A percentile compares a stretch with the other conserved stretches of the same genome.
These are phyloP conservation scores for Vigna unguiculata DNA, from an alignment of 306 rosid genomes.

Conservation along the genomic window DNA sequence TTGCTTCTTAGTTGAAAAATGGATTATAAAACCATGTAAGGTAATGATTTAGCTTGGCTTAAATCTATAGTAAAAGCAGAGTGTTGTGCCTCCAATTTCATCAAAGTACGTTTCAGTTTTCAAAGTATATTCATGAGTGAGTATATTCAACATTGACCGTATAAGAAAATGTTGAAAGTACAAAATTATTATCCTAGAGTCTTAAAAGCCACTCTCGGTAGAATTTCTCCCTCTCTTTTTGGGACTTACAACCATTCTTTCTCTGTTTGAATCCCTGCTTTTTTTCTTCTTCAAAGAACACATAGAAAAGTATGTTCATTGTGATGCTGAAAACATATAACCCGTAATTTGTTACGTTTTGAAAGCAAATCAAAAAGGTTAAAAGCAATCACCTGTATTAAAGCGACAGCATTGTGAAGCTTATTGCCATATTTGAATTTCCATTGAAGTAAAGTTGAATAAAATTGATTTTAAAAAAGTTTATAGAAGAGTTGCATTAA, in stretches of 20 bases:
- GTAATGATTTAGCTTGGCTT: conserved; percentile 28
- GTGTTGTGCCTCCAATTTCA: conserved; percentile 31
- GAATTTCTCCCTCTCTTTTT: conserved; percentile 16
- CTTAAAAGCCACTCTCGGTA: conserved; percentile 22
- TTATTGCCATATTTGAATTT: not conserved
- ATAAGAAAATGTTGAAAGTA: conserved; percentile 32
- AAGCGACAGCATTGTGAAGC: not conserved
- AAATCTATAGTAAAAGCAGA: conserved; percentile 28
- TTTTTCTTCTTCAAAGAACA: not conserved
- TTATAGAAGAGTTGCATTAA: not conserved
- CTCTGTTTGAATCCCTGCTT: conserved; percentile 22
- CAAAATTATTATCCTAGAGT: conserved; percentile 10
- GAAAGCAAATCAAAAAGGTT: conserved; percentile 28
- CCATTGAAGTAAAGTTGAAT: conserved; percentile 1
- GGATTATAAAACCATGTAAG: conserved; percentile 19
- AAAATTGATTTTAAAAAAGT: not conserved
- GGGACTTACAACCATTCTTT: conserved; percentile 6
- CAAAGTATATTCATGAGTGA: conserved; percentile 12
- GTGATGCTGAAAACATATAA: conserved; percentile 5
- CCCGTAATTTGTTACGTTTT: not conserved
- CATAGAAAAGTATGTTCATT: not conserved
- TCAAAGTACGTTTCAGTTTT: conserved; percentile 17
- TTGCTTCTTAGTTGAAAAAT: not conserved
- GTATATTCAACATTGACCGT: conserved; percentile 37
- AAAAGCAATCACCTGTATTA: not conserved